Percentiles rank a stretch among this genome's conserved stretches.
These are phyloP conservation scores for Eurotiales sp. DNA, from an alignment of 2,329 filamentous ascomycete species.

Conservation along the genomic window DNA sequence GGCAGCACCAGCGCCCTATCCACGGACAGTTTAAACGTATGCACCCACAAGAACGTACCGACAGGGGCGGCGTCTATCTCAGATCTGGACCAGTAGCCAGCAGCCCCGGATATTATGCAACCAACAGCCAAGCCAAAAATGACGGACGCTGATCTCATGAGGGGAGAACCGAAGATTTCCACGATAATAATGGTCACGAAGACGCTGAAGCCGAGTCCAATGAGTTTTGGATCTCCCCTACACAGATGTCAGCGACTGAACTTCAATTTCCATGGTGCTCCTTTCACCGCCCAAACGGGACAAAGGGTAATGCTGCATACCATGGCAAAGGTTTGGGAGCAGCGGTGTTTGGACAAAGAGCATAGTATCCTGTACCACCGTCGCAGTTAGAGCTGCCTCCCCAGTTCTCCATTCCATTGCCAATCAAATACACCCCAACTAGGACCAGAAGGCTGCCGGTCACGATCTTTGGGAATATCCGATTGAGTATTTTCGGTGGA, in stretches of 20 bases:
- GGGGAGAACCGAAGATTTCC: slow-evolving; percentile 75
- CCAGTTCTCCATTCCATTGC: slow-evolving; percentile 72
- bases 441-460: slow-evolving; percentile 67
- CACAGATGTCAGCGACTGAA: too few relatives aligned
- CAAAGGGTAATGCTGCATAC: slow-evolving; percentile 29
- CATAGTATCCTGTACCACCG: slow-evolving; percentile 62
- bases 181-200: slow-evolving; percentile 76
- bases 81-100: slow-evolving; percentile 72
- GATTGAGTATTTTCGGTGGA: slow-evolving; percentile 63
- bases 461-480: slow-evolving; percentile 74
- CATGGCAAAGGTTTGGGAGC: slow-evolving; percentile 71
- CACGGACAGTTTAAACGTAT: slow-evolving; percentile 10
- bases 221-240: slow-evolving; percentile 66
- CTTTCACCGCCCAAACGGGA: not conserved
- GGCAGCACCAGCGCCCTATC: slow-evolving; percentile 51
- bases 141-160: slow-evolving; percentile 78
- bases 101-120: slow-evolving; percentile 73
- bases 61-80: slow-evolving; percentile 68
- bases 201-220: slow-evolving; percentile 75
- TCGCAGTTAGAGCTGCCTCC: slow-evolving; percentile 51
- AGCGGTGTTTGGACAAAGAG: slow-evolving; percentile 61
- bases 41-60: slow-evolving; percentile 57
- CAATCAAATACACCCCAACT: slow-evolving; percentile 70
- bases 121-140: slow-evolving; percentile 70
- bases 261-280: not conserved